A percentile compares a stretch with the other conserved stretches of the same genome.
phyloP scores from a whole-genome alignment of 805 yeast species.

The Torulaspora gathmanii region DNA sequence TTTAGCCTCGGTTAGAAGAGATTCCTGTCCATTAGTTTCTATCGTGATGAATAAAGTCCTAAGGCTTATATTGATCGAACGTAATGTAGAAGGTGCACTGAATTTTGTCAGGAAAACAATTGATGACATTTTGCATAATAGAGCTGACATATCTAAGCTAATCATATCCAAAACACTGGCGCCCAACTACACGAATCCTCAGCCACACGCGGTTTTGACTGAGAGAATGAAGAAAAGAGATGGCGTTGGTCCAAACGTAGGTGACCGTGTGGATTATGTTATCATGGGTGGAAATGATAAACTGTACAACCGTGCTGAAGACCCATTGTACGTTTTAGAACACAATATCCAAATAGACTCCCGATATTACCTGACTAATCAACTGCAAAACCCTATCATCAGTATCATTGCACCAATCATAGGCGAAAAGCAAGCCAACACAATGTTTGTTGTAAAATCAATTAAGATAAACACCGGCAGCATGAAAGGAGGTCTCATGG shows the following conservation, averaged over 20 bases:
- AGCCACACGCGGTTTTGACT: slow-evolving; percentile 95
- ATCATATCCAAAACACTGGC: slow-evolving; percentile 92
- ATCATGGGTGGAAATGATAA: slow-evolving; percentile 78
- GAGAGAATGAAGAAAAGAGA: slow-evolving; percentile 95
- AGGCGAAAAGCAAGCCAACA: slow-evolving; percentile 78
- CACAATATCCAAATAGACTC: slow-evolving; percentile 92
- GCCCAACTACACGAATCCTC: slow-evolving; percentile 90
- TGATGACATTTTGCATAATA: slow-evolving; percentile 83
- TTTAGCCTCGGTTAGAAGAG: slow-evolving; percentile 96
- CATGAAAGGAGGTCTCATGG: slow-evolving; percentile 85
- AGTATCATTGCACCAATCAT: slow-evolving; percentile 93
- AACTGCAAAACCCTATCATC: slow-evolving; percentile 83
- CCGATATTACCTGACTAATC: slow-evolving; percentile 88
- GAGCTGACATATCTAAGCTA: slow-evolving; percentile 86
- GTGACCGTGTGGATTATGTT: slow-evolving; percentile 97
- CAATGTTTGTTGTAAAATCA: slow-evolving; percentile 58
- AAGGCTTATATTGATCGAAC: slow-evolving; percentile 75
- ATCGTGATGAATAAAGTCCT: slow-evolving; percentile 90
- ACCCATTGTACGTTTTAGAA: slow-evolving; percentile 88
- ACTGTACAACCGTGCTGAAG: slow-evolving; percentile 94
- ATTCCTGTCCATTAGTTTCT: slow-evolving; percentile 91
- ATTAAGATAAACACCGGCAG: slow-evolving; percentile 43
- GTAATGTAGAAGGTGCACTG: slow-evolving; percentile 83
- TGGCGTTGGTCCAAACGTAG: slow-evolving; percentile 94
- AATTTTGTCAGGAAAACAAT: slow-evolving; percentile 80